Percentiles rank a stretch among this genome's conserved stretches.
These are phyloP conservation scores for Bretschneidera sinensis DNA, from an alignment of 345 rosid species.

Conservation along the genomic window DNA sequence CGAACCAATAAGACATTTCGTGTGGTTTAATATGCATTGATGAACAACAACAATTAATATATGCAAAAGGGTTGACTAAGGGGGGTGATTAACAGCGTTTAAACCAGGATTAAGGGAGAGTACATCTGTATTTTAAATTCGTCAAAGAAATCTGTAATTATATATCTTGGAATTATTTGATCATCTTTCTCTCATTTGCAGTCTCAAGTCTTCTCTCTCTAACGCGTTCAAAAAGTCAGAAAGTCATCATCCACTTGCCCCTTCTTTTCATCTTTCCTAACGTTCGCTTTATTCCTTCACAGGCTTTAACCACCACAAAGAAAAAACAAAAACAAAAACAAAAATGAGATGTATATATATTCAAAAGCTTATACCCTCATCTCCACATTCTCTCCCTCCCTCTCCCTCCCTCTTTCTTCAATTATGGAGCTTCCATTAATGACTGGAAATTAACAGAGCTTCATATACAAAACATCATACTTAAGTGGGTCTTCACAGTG, in stretches of 20 bases:
- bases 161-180: neutral
- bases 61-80: too few species aligned
- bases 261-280: neutral
- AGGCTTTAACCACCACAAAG: neutral
- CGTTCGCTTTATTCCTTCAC: neutral
- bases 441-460: neutral
- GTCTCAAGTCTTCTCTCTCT: neutral
- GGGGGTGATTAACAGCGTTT: too few species aligned
- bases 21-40: too few species aligned
- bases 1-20: too few species aligned
- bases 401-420: neutral
- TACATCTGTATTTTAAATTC: too few species aligned
- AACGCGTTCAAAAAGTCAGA: constrained; percentile 21
- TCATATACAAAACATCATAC: neutral
- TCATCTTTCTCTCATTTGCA: neutral
- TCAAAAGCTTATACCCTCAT: neutral
- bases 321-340: too few species aligned
- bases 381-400: neutral
- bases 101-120: too few species aligned
- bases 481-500: neutral
- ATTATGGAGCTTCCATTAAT: neutral
- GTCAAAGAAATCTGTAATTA: too few species aligned
- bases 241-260: constrained; percentile 5
- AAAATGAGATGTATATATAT: neutral
- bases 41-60: too few species aligned